phyloP scores from a whole-genome alignment of 1,284 basidiomycete species.

The Cryptococcus deneoformans region DNA sequence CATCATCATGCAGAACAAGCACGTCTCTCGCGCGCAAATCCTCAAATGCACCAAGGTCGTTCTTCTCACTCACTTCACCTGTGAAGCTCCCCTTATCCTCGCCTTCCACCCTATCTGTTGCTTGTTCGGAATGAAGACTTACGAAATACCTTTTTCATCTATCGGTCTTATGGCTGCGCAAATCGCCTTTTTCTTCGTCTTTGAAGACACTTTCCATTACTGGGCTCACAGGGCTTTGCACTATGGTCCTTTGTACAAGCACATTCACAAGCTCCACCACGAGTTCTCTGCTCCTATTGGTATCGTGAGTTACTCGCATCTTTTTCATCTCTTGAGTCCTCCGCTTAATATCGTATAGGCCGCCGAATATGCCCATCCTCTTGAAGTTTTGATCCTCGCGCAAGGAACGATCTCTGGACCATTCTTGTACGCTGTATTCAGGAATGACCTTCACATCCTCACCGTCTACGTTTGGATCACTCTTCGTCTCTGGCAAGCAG shows the following conservation, averaged over 20 bases:
- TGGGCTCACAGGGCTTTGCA: constrained; percentile 85
- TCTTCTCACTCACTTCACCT: constrained; percentile 91
- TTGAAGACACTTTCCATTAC: constrained; percentile 89
- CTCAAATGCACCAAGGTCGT: constrained; percentile 97
- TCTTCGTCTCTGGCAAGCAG: constrained; percentile 92
- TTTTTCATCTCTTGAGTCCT: not conserved
- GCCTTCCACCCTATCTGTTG: constrained; percentile 95
- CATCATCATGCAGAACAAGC: constrained; percentile 55
- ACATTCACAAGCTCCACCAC: constrained; percentile 98
- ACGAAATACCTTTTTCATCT: constrained; percentile 80
- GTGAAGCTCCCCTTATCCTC: constrained; percentile 95
- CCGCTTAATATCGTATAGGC: constrained; percentile 51
- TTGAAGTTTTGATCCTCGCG: constrained; percentile 85
- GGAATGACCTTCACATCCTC: constrained; percentile 62
- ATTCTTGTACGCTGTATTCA: constrained; percentile 68
- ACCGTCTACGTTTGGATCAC: constrained; percentile 93
- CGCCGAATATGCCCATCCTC: constrained; percentile 95
- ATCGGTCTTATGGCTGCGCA: constrained; percentile 70
- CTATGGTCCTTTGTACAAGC: constrained; percentile 87
- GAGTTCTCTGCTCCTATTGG: constrained; percentile 97
- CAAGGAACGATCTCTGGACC: constrained; percentile 86
- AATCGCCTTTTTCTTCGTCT: constrained; percentile 87
- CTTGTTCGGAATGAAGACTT: constrained; percentile 83
- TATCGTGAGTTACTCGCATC: constrained; percentile 51
- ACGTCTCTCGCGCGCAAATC: constrained; percentile 77